Base-by-base conservation (phyloP, 2,329 filamentous ascomycete species). In the Talaromyces sp. region DNA sequence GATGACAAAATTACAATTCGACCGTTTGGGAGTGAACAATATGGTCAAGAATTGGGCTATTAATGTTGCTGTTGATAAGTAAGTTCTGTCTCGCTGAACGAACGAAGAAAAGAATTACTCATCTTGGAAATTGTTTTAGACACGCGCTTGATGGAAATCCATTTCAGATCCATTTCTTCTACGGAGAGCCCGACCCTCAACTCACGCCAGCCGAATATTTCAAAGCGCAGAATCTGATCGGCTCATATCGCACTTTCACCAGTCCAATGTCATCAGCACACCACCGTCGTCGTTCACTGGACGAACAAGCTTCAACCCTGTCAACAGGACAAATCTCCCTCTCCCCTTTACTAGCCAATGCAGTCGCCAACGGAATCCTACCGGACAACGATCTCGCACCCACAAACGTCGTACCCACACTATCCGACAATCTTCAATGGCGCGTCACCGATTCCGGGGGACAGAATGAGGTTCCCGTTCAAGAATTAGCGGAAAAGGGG, bases 131-230 rank as follows among this genome's bases (percentile, higher is more conserved):
- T 37, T 52, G n/a, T 45, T 50, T 28, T 31, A 62, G 60, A 48
- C 45, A 62, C 58, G 83, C 83, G 2, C 70, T 88, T 8, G 33
- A 53, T n/a, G 76, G 80, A 10, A 81, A 80, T 1, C 83, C 86
- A 0, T 89, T 87, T 65, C 79, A 78, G 56, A 76, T 93, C 19
- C 83, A 87, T 67, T 75, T 92, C 59, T 92, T 91, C 72, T 68
- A 91, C 1, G 88, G 85, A 17, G n/a, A 43, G 15, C 53, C 53
- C 3, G 45, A 33, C 15, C 22, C 13, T n/a, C 31, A 46, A 9
- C 33, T 56, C 0, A 68, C 78, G 2, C 74, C 78, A 1, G 74
- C 80, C 0, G 63, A 66, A 2, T 74, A 84, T 39, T 65, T 76
- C 1, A 68, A 69, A 40, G 78, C 81, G 0, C 66, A 73, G 1